A percentile compares a stretch with the other conserved stretches of the same genome.
Evolutionary conservation across 768 basidiomycete species (phyloP).

Genomic region (Termitomyces sp.): DNA sequence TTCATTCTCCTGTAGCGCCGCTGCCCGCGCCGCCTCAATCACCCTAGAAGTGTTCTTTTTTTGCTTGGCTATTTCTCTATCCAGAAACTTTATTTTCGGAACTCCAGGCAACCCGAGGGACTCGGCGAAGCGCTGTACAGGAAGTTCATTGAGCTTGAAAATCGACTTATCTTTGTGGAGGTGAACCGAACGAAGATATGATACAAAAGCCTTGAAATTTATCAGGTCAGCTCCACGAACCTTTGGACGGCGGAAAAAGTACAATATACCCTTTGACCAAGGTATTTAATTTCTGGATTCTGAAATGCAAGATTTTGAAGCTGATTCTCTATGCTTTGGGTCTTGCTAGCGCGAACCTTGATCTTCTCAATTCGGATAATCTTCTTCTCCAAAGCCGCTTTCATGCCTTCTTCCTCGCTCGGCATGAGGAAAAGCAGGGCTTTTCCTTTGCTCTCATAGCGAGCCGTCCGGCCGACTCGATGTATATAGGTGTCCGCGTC

Average conservation of each 20-base stretch:
- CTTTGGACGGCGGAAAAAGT: neutral
- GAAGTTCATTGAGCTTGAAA: slow-evolving; percentile 82
- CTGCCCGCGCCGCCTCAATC: slow-evolving; percentile 24
- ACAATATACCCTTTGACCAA: slow-evolving; percentile 86
- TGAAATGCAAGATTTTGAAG: slow-evolving; percentile 91
- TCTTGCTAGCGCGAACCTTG: slow-evolving; percentile 86
- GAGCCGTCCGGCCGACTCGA: slow-evolving; percentile 90
- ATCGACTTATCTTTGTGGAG: slow-evolving; percentile 92
- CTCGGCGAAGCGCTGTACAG: slow-evolving; percentile 79
- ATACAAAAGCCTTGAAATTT: slow-evolving; percentile 76
- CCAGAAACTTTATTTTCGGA: slow-evolving; percentile 90
- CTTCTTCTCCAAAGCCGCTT: slow-evolving; percentile 62
- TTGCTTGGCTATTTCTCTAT: slow-evolving; percentile 58
- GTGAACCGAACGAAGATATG: slow-evolving; percentile 89
- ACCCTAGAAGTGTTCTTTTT: slow-evolving; percentile 69
- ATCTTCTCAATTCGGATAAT: slow-evolving; percentile 69
- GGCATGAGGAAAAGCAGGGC: slow-evolving; percentile 79
- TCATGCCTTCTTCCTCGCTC: slow-evolving; percentile 92
- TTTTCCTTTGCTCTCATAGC: slow-evolving; percentile 89
- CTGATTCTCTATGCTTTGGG: slow-evolving; percentile 77
- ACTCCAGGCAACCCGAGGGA: slow-evolving; percentile 90
- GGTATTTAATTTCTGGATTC: slow-evolving; percentile 95
- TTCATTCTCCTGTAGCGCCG: slow-evolving; percentile 16
- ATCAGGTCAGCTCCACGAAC: neutral
- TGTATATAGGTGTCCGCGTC: slow-evolving; percentile 98